These are phyloP conservation scores for Colletotrichum simmondsii DNA, from an alignment of 2,329 filamentous ascomycete genomes.

Conservation along the genomic window DNA sequence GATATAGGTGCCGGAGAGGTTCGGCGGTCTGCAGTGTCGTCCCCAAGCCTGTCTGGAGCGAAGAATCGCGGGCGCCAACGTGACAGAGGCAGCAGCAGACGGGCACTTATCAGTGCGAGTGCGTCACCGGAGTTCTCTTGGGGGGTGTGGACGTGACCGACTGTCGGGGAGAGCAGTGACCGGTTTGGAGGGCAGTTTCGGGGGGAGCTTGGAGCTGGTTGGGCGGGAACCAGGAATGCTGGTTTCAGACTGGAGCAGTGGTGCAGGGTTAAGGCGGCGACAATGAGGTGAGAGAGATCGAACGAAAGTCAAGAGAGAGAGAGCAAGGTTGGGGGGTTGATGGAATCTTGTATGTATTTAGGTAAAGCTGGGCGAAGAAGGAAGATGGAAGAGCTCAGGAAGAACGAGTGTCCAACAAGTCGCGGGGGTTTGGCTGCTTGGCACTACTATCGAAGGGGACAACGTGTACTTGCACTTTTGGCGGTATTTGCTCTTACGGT, in stretches of 20 bases:
- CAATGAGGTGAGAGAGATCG: background rate
- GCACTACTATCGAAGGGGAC: background rate
- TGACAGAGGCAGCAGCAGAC: conserved; percentile 3
- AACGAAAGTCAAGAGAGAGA: background rate
- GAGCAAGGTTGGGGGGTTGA: background rate
- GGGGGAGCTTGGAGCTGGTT: conserved; percentile 16
- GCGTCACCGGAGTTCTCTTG: background rate
- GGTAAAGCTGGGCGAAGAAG: background rate
- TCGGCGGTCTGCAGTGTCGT: conserved; percentile 1
- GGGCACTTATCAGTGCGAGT: background rate
- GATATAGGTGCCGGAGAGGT: background rate
- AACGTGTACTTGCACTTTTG: conserved; percentile 5
- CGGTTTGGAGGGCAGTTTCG: conserved; percentile 20
- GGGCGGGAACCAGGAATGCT: conserved; percentile 23
- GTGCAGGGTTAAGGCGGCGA: conserved; percentile 19
- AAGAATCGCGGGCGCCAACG: conserved; percentile 16
- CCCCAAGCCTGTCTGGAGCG: conserved; percentile 10
- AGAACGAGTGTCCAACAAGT: background rate
- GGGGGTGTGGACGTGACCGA: background rate
- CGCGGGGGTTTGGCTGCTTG: background rate
- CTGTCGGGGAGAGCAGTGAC: conserved; percentile 3
- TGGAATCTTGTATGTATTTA: background rate
- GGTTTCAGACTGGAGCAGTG: conserved; percentile 25
- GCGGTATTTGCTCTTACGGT: background rate
- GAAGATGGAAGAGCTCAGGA: background rate